These are phyloP conservation scores for Bipolaris victoriae DNA, from an alignment of 2,329 filamentous ascomycete species.

Conservation along the genomic window DNA sequence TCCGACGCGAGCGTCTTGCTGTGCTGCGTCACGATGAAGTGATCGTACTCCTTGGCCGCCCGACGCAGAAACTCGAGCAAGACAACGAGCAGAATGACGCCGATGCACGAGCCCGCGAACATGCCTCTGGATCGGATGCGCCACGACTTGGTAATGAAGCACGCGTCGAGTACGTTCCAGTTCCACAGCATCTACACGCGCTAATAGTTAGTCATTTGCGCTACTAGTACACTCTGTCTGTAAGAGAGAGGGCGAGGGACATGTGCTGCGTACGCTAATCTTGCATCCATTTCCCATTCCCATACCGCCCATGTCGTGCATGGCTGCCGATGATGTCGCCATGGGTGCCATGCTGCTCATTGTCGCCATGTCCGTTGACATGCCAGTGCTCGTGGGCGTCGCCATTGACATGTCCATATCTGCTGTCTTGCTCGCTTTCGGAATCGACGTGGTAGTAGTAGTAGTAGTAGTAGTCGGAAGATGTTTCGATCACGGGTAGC, in stretches of 20 bases:
- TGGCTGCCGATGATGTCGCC: constrained; percentile 17
- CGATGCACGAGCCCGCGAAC: constrained; percentile 84
- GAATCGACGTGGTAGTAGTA: neutral
- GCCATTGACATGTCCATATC: constrained; percentile 5
- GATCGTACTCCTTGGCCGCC: constrained; percentile 74
- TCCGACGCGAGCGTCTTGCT: constrained; percentile 26
- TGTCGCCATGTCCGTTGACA: constrained; percentile 14
- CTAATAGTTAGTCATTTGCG: neutral
- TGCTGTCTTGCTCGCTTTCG: neutral
- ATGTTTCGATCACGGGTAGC: neutral
- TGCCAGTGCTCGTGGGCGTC: neutral
- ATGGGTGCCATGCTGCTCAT: constrained; percentile 20
- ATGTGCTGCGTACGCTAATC: constrained; percentile 33
- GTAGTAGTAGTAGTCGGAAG: neutral
- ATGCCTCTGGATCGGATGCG: constrained; percentile 70
- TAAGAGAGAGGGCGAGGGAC: neutral
- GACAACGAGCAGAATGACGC: constrained; percentile 75
- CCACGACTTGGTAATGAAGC: constrained; percentile 75
- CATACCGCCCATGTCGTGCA: constrained; percentile 29
- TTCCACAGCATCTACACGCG: constrained; percentile 72
- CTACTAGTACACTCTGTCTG: too few species aligned
- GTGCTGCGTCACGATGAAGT: constrained; percentile 65
- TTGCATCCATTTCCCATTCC: constrained; percentile 39
- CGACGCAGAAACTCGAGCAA: constrained; percentile 75
- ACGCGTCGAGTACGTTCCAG: constrained; percentile 74